Conservation (phyloP, 179 eudicot genomes). For the Silene coronaria region DNA sequence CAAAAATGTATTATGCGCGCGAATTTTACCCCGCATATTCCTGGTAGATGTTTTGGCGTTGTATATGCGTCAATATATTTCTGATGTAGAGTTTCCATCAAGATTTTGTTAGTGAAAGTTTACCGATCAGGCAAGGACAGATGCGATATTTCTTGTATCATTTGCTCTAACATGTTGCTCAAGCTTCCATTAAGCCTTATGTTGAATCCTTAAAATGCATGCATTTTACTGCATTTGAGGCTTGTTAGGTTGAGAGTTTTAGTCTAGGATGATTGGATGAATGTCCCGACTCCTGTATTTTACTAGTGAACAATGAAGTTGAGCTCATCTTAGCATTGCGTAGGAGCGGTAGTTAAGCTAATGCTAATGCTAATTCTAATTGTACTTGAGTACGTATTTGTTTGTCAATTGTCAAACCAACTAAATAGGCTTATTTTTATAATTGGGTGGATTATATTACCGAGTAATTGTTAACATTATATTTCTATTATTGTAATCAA, state of each 20-base stretch:
- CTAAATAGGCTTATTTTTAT: too few species aligned
- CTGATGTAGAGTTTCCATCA: not conserved
- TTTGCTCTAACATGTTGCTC: not conserved
- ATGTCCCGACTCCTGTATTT: too few species aligned
- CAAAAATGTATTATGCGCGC: not conserved
- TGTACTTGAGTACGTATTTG: too few species aligned
- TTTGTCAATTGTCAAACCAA: too few species aligned
- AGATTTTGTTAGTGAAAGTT: not conserved
- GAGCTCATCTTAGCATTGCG: too few species aligned
- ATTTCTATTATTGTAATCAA: too few species aligned
- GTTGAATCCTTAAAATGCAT: not conserved
- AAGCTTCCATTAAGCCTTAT: not conserved
- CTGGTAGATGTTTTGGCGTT: not conserved
- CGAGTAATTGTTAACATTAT: too few species aligned
- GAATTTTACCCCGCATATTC: not conserved
- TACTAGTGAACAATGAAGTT: too few species aligned
- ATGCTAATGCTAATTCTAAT: too few species aligned
- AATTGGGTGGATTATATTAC: too few species aligned
- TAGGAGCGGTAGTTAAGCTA: too few species aligned
- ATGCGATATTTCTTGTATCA: not conserved
- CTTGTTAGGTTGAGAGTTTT: not conserved
- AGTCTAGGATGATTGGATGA: too few species aligned
- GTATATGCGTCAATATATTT: not conserved
- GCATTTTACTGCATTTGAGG: not conserved
- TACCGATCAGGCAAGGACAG: not conserved